Evolutionary conservation across 192 early-diverging fungal genomes (phyloP), one percentile per base, ranked within the genome.

Genomic region (Thamnidium elegans): DNA sequence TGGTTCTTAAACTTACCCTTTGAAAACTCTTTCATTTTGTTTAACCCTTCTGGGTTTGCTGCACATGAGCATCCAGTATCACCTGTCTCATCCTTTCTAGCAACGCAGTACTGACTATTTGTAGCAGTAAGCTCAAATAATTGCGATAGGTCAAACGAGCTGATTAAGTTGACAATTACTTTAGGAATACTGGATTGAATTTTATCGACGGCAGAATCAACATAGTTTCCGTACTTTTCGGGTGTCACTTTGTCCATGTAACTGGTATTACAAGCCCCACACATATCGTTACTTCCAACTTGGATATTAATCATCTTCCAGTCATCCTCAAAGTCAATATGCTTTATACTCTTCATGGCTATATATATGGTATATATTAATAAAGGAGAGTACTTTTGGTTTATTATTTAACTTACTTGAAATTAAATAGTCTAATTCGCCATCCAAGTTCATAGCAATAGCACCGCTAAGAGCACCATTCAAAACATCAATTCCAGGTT

Each of bases 391-490:
- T n/a, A n/a, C n/a, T n/a, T n/a, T n/a, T n/a, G 10, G 1, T 26
- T 31, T 47, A 30, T 15, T 45, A n/a, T 65, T 36, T 36, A 21
- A 30, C 51, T 55, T 70, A 70, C 62, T n/a, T 23, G 55, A 32
- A 52, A 55, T 58, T 5, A 86, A 63, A 67, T 81, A 80, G n/a
- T 64, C 50, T 2, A 86, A 60, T 65, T 86, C 72, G 14, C 45
- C n/a, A 6, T 65, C 21, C 26, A 86, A 55, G 34, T 82, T 81
- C n/a, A 19, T 26, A 1, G 66, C 72, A 72, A 82, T 61, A 20
- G 81, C 79, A 11, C 82, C 84, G 47, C 77, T 72, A 34, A 69
- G 68, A 10, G 84, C 84, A 32, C 75, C 82, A 65, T 86, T 86
- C 21, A 83, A 34, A 2, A 42, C 19, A 59, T 70, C 68, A 3